Evolutionary conservation across 2,329 filamentous ascomycete species (phyloP).

Genomic region (Ceratocystis variospora): DNA sequence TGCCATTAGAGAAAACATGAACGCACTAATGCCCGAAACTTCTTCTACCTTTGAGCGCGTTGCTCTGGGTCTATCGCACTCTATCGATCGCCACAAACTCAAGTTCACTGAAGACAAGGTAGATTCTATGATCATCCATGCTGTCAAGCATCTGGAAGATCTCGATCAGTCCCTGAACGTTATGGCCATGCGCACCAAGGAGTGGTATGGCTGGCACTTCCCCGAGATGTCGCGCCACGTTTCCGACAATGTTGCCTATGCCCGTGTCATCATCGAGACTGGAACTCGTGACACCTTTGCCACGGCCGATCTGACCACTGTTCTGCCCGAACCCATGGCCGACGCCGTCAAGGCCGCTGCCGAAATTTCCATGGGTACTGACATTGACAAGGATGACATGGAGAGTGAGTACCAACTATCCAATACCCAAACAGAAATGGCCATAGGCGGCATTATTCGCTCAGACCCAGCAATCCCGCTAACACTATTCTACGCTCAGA

Average conservation of each 20-base stretch:
- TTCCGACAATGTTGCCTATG: conserved; percentile 92
- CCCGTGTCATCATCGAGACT: conserved; percentile 73
- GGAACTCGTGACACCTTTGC: conserved; percentile 75
- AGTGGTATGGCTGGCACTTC: conserved; percentile 99
- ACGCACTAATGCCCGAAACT: conserved; percentile 75
- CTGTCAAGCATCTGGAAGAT: conserved; percentile 84
- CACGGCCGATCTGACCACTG: conserved; percentile 66
- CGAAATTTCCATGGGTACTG: conserved; percentile 96
- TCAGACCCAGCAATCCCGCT: neutral
- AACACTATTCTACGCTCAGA: conserved; percentile 27
- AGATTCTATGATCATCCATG: conserved; percentile 98
- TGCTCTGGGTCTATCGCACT: conserved; percentile 91
- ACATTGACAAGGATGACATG: conserved; percentile 84
- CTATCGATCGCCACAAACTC: conserved; percentile 90
- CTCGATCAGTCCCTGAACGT: conserved; percentile 98
- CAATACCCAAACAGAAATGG: neutral
- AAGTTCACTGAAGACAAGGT: conserved; percentile 99
- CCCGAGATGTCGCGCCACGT: conserved; percentile 94
- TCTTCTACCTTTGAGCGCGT: conserved; percentile 84
- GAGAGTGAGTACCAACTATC: conserved; percentile 36
- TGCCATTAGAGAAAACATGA: conserved; percentile 80
- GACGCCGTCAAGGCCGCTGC: conserved; percentile 80
- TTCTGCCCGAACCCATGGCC: conserved; percentile 93
- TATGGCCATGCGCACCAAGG: conserved; percentile 97
- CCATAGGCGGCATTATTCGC: too few relatives aligned